phyloP scores from a whole-genome alignment of 371 early-diverging fungal genomes.

The Mucor circinelloides region DNA sequence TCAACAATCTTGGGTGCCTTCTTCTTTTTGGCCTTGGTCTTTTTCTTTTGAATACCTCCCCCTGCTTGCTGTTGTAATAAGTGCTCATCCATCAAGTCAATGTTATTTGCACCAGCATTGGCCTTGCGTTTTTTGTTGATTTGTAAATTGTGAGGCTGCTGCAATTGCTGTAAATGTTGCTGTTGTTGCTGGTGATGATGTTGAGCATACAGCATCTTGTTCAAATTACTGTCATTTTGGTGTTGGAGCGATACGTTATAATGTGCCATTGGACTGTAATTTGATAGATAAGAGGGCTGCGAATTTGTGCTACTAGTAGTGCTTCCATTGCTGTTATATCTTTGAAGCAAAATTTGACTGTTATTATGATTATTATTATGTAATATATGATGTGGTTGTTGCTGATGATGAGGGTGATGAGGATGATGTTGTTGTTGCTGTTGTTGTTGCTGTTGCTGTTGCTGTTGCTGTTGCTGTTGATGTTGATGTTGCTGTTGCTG shows the following conservation, averaged over 20 bases:
- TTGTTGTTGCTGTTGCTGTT: not conserved
- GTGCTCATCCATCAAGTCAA: not conserved
- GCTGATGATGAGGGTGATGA: conserved; percentile 3
- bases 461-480: not conserved
- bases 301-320: conserved; percentile 17
- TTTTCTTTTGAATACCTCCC: conserved; percentile 13
- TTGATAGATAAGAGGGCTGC: conserved; percentile 15
- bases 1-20: conserved; percentile 23
- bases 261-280: conserved; percentile 12
- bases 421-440: conserved; percentile 5
- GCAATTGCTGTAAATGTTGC: conserved; percentile 7
- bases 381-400: conserved; percentile 10
- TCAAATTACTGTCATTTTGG: not conserved
- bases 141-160: not conserved
- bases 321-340: conserved; percentile 23
- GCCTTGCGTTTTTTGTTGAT: not conserved
- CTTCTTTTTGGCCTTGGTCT: conserved; percentile 22
- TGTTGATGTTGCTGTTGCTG: conserved; percentile 4
- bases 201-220: conserved; percentile 2
- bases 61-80: conserved; percentile 1
- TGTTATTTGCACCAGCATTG: not conserved
- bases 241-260: conserved; percentile 6
- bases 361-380: conserved; percentile 1
- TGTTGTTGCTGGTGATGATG: conserved; percentile 8
- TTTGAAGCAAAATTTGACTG: conserved; percentile 17